Evolutionary conservation across 1,284 basidiomycete species (phyloP).

Genomic region (Peniophora sp.): DNA sequence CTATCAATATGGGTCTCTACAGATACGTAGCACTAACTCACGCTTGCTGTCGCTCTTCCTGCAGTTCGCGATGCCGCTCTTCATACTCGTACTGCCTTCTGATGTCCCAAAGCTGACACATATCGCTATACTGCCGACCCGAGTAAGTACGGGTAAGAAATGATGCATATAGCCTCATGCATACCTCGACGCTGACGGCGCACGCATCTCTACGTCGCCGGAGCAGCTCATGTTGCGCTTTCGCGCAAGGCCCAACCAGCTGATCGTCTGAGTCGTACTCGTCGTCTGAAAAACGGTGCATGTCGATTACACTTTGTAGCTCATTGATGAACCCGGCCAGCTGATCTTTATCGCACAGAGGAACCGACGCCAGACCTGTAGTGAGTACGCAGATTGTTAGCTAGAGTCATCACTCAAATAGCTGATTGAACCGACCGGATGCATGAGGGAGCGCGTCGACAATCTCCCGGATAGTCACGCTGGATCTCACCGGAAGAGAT

Average conservation of each 20-base stretch:
- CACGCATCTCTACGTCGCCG: not conserved
- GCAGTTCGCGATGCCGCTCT: not conserved
- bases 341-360: no score
- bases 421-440: no score
- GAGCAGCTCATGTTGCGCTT: not conserved
- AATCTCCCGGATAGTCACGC: no score
- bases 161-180: not conserved
- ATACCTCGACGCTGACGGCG: not conserved
- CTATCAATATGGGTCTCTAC: no score
- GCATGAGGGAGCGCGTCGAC: no score
- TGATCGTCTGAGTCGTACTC: not conserved
- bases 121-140: not conserved
- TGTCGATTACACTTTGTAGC: no score
- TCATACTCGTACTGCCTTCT: not conserved
- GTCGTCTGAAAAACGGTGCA: no score
- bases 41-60: not conserved
- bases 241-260: not conserved
- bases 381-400: no score
- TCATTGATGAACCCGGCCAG: no score
- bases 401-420: no score
- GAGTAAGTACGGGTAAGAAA: not conserved
- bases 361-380: no score
- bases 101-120: not conserved
- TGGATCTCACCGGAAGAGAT: no score
- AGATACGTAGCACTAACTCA: not conserved